Evolutionary conservation across 164 flowering plant genomes (phyloP), one percentile per base, ranked within the genome.

Genomic region (Vitis rotundifolia): DNA sequence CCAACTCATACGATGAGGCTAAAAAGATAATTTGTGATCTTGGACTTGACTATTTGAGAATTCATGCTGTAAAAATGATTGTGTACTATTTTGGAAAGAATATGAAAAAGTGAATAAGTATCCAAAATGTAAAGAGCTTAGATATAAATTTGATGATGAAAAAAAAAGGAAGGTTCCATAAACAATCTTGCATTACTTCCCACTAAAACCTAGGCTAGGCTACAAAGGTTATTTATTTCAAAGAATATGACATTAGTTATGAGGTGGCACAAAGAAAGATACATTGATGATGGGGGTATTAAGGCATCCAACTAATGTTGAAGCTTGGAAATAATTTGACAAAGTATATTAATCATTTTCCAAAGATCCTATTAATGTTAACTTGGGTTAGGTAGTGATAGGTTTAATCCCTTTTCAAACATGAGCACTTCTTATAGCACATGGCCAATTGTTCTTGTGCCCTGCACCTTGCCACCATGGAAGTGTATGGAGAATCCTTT

Each of bases 11-110:
- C 11, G 28, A 70, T 61, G 67, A 70, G 44, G 59, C 52, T 31
- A n/a, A 51, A 28, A 61, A 70, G n/a, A 2, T 61, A 4, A 51
- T 61, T 9, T 29, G 29, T 12, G 48, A 10, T 13, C 3, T 70
- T 9, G 73, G 67, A 3, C 50, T 70, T 7, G 59, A 37, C 10
- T 70, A 51, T 52, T 49, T 59, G 50, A 61, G 26, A 49, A 50
- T 50, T 10, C 28, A 70, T 51, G 67, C 67, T 70, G 73, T 18
- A 15, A 51, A 29, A 29, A 61, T 51, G 28, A 70, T 70, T 70
- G 67, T 53, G 16, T 7, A 3, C 48, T 70, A 8, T 62, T 6
- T 62, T 50, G 52, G 67, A 28, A 53, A 11, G 31, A 16, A 16
- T n/a, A 28, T 8, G 4, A 51, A 61, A 9, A n/a, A 16, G n/a